Conservation (phyloP, 345 rosid species). For the Brassica carinata region DNA sequence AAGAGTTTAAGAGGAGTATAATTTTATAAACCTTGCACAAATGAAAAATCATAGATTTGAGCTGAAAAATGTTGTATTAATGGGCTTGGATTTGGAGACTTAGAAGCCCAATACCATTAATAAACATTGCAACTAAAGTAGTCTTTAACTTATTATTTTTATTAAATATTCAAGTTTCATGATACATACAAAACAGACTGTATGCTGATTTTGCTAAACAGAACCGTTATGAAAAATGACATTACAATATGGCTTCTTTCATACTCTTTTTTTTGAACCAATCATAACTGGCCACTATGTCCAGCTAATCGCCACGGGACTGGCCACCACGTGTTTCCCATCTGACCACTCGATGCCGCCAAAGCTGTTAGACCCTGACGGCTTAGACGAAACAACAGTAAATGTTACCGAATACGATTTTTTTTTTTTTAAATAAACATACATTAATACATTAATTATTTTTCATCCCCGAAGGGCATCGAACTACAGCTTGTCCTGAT, state of each 20-base stretch:
- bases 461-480: too few species aligned
- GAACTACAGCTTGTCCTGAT: too few species aligned
- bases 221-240: conserved; percentile 7
- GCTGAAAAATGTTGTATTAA: neutral
- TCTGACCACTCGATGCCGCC: conserved; percentile 77
- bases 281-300: neutral
- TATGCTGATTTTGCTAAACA: conserved; percentile 33
- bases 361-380: conserved; percentile 47
- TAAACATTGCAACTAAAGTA: neutral
- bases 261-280: too few species aligned
- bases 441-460: too few species aligned
- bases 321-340: conserved; percentile 62
- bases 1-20: too few species aligned
- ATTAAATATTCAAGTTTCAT: conserved; percentile 4
- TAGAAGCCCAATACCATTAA: neutral
- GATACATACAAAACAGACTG: conserved; percentile 22
- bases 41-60: neutral
- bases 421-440: too few species aligned
- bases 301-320: too few species aligned
- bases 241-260: conserved; percentile 3
- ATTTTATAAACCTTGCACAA: too few species aligned
- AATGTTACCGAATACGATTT: conserved; percentile 59
- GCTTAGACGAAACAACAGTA: conserved; percentile 47
- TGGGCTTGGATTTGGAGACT: neutral
- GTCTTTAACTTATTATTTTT: neutral